Evolutionary conservation across 2,329 filamentous ascomycete species (phyloP).

Genomic region (Pseudogymnoascus sp.): DNA sequence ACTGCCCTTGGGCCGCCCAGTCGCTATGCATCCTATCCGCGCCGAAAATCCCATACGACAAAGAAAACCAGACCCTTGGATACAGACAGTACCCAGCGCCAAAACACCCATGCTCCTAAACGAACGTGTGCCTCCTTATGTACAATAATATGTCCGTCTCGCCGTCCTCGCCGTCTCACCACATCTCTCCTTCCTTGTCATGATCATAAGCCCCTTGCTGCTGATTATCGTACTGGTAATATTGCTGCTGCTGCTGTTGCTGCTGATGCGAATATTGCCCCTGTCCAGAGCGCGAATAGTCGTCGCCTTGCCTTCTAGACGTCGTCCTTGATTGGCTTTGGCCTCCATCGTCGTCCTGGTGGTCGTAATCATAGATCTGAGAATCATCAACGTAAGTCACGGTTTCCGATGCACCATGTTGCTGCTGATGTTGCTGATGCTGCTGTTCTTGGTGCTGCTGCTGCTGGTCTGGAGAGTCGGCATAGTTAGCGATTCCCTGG

Average conservation of each 20-base stretch:
- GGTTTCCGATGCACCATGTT: slow-evolving; percentile 29
- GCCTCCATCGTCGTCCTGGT: slow-evolving; percentile 26
- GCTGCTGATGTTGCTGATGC: slow-evolving; percentile 14
- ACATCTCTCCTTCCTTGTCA: background rate
- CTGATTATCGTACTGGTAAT: slow-evolving; percentile 8
- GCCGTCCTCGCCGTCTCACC: background rate
- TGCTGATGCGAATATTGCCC: slow-evolving; percentile 18
- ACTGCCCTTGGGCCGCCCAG: slow-evolving; percentile 1
- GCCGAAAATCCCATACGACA: background rate
- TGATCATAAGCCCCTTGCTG: slow-evolving; percentile 1
- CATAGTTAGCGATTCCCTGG: slow-evolving; percentile 29
- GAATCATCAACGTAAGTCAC: slow-evolving; percentile 39
- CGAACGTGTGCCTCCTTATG: slow-evolving; percentile 2
- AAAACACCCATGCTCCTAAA: slow-evolving; percentile 4
- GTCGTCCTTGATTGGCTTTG: slow-evolving; percentile 10
- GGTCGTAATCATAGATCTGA: slow-evolving; percentile 42
- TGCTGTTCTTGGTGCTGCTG: background rate
- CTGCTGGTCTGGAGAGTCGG: slow-evolving; percentile 20
- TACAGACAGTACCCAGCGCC: slow-evolving; percentile 1
- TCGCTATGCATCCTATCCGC: slow-evolving; percentile 2
- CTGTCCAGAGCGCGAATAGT: slow-evolving; percentile 11
- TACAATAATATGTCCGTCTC: background rate
- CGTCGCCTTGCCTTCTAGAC: slow-evolving; percentile 12
- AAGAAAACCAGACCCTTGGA: slow-evolving; percentile 1
- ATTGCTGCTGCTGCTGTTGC: slow-evolving; percentile 8